These are phyloP conservation scores for Salicornia ramosissima DNA, from an alignment of 148 eudicot genomes.

Conservation along the genomic window DNA sequence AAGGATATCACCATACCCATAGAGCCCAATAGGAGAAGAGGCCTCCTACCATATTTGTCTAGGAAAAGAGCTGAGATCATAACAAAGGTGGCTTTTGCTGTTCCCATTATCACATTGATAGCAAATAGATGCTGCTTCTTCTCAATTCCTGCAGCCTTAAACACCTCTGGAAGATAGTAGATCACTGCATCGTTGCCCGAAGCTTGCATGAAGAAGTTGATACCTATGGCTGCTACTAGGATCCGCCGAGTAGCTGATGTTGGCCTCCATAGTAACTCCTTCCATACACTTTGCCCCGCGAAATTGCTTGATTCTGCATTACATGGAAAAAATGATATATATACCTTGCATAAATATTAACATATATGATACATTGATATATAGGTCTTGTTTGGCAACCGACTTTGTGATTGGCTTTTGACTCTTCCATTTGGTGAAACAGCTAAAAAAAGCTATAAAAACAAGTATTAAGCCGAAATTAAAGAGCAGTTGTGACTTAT, in stretches of 20 bases:
- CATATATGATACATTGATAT: too few species aligned
- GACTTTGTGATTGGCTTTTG: too few species aligned
- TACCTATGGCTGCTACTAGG: slow-evolving; percentile 69
- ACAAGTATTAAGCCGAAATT: too few species aligned
- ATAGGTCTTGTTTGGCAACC: too few species aligned
- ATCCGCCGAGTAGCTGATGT: slow-evolving; percentile 43
- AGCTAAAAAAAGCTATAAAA: too few species aligned
- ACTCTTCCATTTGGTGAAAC: too few species aligned
- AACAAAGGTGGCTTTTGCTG: slow-evolving; percentile 63
- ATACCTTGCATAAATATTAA: too few species aligned
- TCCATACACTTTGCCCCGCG: slow-evolving; percentile 75
- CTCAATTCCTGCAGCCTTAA: slow-evolving; percentile 64
- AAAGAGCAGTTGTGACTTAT: too few species aligned
- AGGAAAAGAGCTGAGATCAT: slow-evolving; percentile 67
- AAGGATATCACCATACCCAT: slow-evolving; percentile 61
- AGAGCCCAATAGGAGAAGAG: slow-evolving; percentile 62
- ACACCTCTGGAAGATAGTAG: slow-evolving; percentile 89
- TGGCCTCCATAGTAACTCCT: slow-evolving; percentile 57
- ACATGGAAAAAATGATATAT: not conserved
- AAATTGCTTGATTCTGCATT: slow-evolving; percentile 27
- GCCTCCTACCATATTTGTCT: slow-evolving; percentile 78
- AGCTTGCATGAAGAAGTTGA: slow-evolving; percentile 96
- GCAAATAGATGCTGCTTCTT: slow-evolving; percentile 46
- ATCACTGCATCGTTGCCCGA: slow-evolving; percentile 95
- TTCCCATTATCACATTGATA: slow-evolving; percentile 76